Evolutionary conservation across 2,329 filamentous ascomycete genomes (phyloP).

Genomic region (Aureobasidium sp.): DNA sequence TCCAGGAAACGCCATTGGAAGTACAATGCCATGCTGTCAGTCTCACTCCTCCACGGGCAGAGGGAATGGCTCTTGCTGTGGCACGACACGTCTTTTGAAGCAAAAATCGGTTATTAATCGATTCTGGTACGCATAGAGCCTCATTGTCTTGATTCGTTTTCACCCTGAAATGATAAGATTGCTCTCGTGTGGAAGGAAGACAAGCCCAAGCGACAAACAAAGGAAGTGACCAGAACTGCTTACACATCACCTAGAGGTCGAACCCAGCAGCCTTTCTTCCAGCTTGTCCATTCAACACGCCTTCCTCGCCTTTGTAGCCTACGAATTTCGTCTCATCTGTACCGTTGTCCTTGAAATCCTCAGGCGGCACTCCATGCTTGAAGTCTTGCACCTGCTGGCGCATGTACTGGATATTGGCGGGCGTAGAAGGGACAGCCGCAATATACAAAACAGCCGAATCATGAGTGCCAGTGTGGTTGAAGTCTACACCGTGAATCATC

Average conservation of each 20-base stretch:
- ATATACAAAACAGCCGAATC: slow-evolving; percentile 3
- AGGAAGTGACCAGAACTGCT: too few relatives aligned
- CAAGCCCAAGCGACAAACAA: too few relatives aligned
- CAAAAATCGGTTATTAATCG: too few relatives aligned
- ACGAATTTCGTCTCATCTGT: neutral
- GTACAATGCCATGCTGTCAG: too few relatives aligned
- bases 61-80: too few relatives aligned
- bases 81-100: too few relatives aligned
- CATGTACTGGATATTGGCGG: neutral
- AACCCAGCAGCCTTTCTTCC: neutral
- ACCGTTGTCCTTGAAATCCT: neutral
- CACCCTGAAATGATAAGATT: too few relatives aligned
- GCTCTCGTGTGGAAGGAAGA: too few relatives aligned
- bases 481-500: slow-evolving; percentile 9
- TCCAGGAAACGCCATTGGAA: too few relatives aligned
- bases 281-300: neutral
- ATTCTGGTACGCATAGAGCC: too few relatives aligned
- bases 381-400: neutral
- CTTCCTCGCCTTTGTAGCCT: neutral
- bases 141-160: too few relatives aligned
- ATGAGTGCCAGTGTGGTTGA: neutral
- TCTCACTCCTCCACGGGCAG: too few relatives aligned
- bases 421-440: neutral
- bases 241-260: neutral
- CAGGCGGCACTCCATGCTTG: neutral